Percentiles rank a stretch among this genome's conserved stretches.
Conservation (phyloP, 2,329 filamentous ascomycete genomes). For the Scedosporium dehoogii region DNA sequence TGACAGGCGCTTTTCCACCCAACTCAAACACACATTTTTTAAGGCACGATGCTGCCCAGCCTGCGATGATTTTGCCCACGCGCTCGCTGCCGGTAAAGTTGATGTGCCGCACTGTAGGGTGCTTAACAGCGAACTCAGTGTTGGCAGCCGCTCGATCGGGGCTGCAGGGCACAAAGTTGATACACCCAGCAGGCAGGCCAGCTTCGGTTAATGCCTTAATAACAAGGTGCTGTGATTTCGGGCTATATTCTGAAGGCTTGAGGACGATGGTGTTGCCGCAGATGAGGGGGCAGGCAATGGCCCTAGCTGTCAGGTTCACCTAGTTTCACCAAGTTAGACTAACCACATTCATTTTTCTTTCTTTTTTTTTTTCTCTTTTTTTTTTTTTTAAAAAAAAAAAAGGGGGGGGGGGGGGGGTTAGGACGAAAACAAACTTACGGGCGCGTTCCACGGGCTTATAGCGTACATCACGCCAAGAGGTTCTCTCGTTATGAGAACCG, state of each 20-base stretch:
- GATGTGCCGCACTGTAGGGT: constrained; percentile 53
- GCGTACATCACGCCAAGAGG: constrained; percentile 59
- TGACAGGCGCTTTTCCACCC: constrained; percentile 58
- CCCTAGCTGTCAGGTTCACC: constrained; percentile 17
- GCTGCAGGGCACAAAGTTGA: constrained; percentile 54
- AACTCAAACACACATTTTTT: constrained; percentile 62
- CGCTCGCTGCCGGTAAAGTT: constrained; percentile 62
- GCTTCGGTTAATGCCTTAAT: constrained; percentile 49
- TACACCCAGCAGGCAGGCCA: constrained; percentile 53
- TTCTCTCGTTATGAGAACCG: constrained; percentile 53
- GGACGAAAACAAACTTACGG: constrained; percentile 8
- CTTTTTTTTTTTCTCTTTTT: neutral
- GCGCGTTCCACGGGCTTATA: constrained; percentile 57
- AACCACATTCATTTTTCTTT: neutral
- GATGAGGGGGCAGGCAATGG: constrained; percentile 40
- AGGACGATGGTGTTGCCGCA: constrained; percentile 51
- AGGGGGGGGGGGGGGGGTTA: neutral
- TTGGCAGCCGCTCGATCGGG: constrained; percentile 47
- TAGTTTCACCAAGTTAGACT: neutral
- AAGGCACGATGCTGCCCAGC: constrained; percentile 50
- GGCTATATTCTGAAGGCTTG: constrained; percentile 51
- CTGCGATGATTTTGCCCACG: constrained; percentile 55
- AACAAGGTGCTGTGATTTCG: constrained; percentile 46
- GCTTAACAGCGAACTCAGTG: constrained; percentile 50
- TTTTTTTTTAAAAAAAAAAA: neutral